A percentile compares a stretch with the other conserved stretches of the same genome.
These are phyloP conservation scores for Gossypium rotundifolium DNA, from an alignment of 345 rosid species.

Conservation along the genomic window DNA sequence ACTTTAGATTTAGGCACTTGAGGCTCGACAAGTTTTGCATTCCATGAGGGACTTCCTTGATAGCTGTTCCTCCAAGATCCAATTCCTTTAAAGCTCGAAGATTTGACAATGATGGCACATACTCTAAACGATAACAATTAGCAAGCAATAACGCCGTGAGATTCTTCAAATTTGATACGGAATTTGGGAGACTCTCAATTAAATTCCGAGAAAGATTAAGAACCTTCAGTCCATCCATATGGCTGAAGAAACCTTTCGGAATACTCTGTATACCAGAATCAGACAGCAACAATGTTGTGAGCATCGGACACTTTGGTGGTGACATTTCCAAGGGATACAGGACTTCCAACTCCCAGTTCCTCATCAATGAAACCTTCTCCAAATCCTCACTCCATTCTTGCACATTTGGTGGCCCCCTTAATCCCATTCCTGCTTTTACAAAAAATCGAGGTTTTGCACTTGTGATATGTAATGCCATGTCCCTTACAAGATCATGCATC, in stretches of 20 bases:
- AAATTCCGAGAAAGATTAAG: not conserved
- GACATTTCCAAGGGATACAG: not conserved
- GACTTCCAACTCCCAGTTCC: fast-evolving
- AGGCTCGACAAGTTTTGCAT: not conserved
- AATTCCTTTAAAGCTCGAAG: not conserved
- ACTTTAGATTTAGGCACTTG: not conserved
- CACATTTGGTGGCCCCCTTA: not conserved
- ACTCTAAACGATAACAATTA: fast-evolving
- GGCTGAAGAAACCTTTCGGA: not conserved
- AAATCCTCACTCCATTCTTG: too few species aligned
- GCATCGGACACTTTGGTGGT: not conserved
- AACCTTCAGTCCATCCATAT: not conserved
- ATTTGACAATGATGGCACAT: not conserved
- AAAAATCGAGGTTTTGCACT: not conserved
- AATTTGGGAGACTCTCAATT: not conserved
- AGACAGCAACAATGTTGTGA: conserved; percentile 16
- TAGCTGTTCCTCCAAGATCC: not conserved
- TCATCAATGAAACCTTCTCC: too few species aligned
- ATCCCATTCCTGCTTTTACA: conserved; percentile 6
- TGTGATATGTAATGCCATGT: too few species aligned
- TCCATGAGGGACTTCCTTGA: not conserved
- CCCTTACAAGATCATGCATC: conserved; percentile 21
- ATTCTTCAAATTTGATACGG: not conserved
- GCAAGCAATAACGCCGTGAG: not conserved
- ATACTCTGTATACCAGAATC: fast-evolving